Base-by-base conservation (phyloP, 2,329 filamentous ascomycete species). In the Rosellinia necatrix region DNA sequence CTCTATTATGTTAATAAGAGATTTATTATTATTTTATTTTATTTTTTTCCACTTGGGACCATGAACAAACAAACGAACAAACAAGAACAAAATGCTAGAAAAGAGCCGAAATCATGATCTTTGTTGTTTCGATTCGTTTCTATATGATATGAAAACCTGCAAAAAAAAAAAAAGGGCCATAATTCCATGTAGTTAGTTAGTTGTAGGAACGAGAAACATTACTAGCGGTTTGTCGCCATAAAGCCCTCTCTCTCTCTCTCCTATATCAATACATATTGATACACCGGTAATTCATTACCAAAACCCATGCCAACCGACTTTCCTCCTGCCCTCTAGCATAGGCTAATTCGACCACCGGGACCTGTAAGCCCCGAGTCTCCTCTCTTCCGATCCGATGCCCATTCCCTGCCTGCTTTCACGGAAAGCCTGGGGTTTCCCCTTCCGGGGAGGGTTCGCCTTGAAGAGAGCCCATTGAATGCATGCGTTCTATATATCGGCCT, bases 181-280 rank as follows among this genome's bases (percentile, higher is more conserved):
- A 58, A 64, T 60, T 60, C 64, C 64, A 30, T 49, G n/a, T 32
- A 34, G 53, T 25, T 42, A 12, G 24, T 24, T n/a, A n/a, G n/a
- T n/a, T n/a, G 30, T 37, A 25, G 22, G 12, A 13, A 43, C 32
- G 17, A 46, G 27, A 44, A 12, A 42, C 27, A 42, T 50, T 56
- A 53, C 46, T 42, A 37, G 38, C 42, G 37, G 55, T 37, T 40
- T 32, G 53, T 58, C n/a, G 42, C 48, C 38, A 24, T 40, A 30
- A 40, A n/a, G 7, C 19, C 27, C 6, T 25, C 7, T 29, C 42
- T 40, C 24, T n/a, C 40, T 37, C 44, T 35, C 37, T 49, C 49
- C 35, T 41, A 49, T 62, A 62, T 49, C 58, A 49, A 29, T 60
- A 60, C 57, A 60, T 62, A 53, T 38, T 60, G 51, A 60, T 62